These are phyloP conservation scores for Polyporus tsugae DNA, from an alignment of 1,284 basidiomycete species.

Conservation along the genomic window DNA sequence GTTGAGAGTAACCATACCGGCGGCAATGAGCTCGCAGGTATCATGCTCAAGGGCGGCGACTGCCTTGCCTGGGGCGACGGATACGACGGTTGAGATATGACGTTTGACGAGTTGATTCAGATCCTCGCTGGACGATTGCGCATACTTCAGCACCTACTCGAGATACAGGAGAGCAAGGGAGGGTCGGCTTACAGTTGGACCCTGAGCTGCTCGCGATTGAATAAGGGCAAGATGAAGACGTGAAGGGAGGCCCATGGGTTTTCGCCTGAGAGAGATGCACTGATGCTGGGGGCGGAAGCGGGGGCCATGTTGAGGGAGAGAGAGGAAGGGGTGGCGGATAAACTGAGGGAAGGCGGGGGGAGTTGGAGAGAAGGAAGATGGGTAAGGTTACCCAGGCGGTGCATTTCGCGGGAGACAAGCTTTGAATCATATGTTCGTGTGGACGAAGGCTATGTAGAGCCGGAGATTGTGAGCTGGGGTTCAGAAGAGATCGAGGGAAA, in stretches of 20 bases:
- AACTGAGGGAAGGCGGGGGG: conserved; percentile 41
- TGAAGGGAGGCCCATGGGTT: conserved; percentile 86
- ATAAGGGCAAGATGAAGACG: conserved; percentile 88
- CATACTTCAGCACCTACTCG: not conserved
- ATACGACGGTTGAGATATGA: conserved; percentile 77
- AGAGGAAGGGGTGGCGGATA: conserved; percentile 45
- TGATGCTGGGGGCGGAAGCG: conserved; percentile 14
- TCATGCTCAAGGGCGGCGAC: conserved; percentile 79
- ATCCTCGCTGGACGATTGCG: conserved; percentile 70
- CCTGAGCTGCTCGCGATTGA: conserved; percentile 91
- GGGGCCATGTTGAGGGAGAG: conserved; percentile 26
- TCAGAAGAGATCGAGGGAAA: conserved; percentile 9
- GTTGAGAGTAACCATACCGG: conserved; percentile 93
- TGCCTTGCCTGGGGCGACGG: conserved; percentile 70
- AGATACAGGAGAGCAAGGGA: not conserved
- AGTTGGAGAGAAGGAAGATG: conserved; percentile 48
- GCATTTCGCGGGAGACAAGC: conserved; percentile 80
- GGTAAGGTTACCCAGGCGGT: conserved; percentile 71
- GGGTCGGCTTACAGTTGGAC: conserved; percentile 74
- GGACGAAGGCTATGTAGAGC: conserved; percentile 50
- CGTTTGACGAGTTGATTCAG: conserved; percentile 82
- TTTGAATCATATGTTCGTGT: conserved; percentile 76
- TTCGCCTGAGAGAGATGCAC: conserved; percentile 45
- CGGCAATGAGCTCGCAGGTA: conserved; percentile 82
- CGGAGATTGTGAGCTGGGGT: conserved; percentile 11